These are phyloP conservation scores for Xylariaceae sp. DNA, from an alignment of 2,329 filamentous ascomycete genomes.

Conservation along the genomic window DNA sequence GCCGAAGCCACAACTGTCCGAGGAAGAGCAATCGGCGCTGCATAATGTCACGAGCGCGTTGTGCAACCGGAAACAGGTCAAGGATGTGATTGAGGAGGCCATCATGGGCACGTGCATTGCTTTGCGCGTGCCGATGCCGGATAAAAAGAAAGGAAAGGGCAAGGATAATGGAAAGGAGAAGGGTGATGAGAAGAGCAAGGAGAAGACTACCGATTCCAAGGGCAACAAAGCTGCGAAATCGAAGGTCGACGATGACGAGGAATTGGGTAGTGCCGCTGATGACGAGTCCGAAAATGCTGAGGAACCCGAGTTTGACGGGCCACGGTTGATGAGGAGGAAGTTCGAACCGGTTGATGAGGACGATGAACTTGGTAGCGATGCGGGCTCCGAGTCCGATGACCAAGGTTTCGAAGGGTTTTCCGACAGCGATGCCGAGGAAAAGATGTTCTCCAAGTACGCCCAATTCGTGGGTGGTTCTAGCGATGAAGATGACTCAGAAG, in stretches of 20 bases:
- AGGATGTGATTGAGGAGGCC: slow-evolving; percentile 45
- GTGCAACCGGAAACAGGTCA: slow-evolving; percentile 48
- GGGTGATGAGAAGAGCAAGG: slow-evolving; percentile 31
- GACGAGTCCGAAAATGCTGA: slow-evolving; percentile 24
- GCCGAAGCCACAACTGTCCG: slow-evolving; percentile 46
- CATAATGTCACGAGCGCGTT: slow-evolving; percentile 57
- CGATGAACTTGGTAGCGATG: slow-evolving; percentile 25
- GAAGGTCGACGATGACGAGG: slow-evolving; percentile 19
- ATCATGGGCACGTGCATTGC: slow-evolving; percentile 44
- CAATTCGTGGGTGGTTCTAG: slow-evolving; percentile 42
- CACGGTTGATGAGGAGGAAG: slow-evolving; percentile 31
- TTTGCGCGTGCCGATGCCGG: slow-evolving; percentile 45
- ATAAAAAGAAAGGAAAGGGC: slow-evolving; percentile 36
- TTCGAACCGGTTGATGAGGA: slow-evolving; percentile 35
- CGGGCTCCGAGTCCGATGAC: slow-evolving; percentile 21
- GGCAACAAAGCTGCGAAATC: slow-evolving; percentile 14
- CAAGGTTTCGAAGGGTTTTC: slow-evolving; percentile 26
- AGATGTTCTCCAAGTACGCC: slow-evolving; percentile 41
- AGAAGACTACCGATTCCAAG: slow-evolving; percentile 22
- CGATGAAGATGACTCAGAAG: slow-evolving; percentile 38
- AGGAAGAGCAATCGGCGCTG: slow-evolving; percentile 46
- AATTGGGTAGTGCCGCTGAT: slow-evolving; percentile 15
- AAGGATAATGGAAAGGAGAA: slow-evolving; percentile 30
- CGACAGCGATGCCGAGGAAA: slow-evolving; percentile 34
- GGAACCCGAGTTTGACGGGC: slow-evolving; percentile 26